Percentiles rank a stretch among this genome's conserved stretches.
phyloP scores from a whole-genome alignment of 1,284 basidiomycete genomes.

The Trichosporon ovoides region DNA sequence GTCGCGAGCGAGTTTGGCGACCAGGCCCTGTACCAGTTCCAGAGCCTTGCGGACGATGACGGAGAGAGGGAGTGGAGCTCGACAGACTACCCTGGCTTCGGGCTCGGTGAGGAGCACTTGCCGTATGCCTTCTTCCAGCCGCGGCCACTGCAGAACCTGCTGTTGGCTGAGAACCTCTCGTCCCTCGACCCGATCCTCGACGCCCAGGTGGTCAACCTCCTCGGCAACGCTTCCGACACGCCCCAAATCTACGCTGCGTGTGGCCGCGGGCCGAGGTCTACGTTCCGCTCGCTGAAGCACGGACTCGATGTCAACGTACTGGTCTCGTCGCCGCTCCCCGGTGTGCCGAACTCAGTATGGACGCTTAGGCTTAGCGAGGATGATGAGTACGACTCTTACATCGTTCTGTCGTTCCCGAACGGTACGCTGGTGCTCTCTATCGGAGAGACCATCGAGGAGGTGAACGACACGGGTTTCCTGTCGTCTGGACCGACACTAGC shows the following conservation, averaged over 20 bases:
- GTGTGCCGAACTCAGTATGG: conserved; percentile 95
- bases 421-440: conserved; percentile 91
- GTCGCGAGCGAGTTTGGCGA: conserved; percentile 93
- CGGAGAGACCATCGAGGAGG: conserved; percentile 95
- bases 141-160: conserved; percentile 75
- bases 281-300: conserved; percentile 78
- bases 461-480: conserved; percentile 91
- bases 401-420: conserved; percentile 93
- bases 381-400: conserved; percentile 86
- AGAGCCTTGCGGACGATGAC: conserved; percentile 92
- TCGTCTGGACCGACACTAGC: conserved; percentile 92
- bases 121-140: conserved; percentile 80
- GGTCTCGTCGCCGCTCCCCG: conserved; percentile 86
- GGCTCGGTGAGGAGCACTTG: conserved; percentile 73
- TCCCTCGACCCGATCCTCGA: conserved; percentile 86
- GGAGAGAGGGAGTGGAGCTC: conserved; percentile 85
- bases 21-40: conserved; percentile 94
- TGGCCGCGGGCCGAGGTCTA: conserved; percentile 76
- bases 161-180: conserved; percentile 78
- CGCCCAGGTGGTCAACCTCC: conserved; percentile 78
- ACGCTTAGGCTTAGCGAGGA: conserved; percentile 82
- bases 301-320: conserved; percentile 89
- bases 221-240: conserved; percentile 77
- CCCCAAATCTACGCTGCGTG: conserved; percentile 91
- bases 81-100: conserved; percentile 70